Evolutionary conservation across 2,329 filamentous ascomycete species (phyloP).

Genomic region (Fusarium sp.): DNA sequence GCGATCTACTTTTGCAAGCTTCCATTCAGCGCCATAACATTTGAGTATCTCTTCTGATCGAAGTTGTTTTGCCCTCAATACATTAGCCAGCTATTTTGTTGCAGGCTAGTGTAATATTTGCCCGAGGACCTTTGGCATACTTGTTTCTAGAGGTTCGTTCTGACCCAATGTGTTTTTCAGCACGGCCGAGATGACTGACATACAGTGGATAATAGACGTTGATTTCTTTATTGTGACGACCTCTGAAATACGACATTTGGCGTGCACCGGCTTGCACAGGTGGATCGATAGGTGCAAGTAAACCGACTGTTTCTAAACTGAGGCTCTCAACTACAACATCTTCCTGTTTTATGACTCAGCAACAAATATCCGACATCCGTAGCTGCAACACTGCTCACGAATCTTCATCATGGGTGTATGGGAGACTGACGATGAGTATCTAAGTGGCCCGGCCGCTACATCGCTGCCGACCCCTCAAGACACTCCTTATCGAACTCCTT

Average conservation of each 20-base stretch:
- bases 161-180: background rate
- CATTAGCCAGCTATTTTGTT: too few species aligned
- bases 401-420: slow-evolving; percentile 67
- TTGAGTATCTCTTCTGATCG: background rate
- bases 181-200: slow-evolving; percentile 10
- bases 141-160: too few species aligned
- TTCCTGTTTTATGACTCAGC: background rate
- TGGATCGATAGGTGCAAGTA: slow-evolving; percentile 10
- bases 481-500: slow-evolving; percentile 81
- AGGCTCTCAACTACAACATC: background rate
- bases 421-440: slow-evolving; percentile 76
- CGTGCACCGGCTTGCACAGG: slow-evolving; percentile 40
- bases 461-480: slow-evolving; percentile 79
- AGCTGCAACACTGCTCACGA: slow-evolving; percentile 1
- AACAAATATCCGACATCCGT: background rate
- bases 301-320: background rate
- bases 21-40: slow-evolving; percentile 1
- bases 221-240: slow-evolving; percentile 19
- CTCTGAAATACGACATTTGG: slow-evolving; percentile 16
- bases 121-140: too few species aligned
- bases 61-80: too few species aligned
- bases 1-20: slow-evolving; percentile 7
- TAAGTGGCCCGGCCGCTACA: slow-evolving; percentile 67
- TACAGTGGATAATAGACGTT: slow-evolving; percentile 8
- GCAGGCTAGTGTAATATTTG: too few species aligned